phyloP scores from a whole-genome alignment of 2,329 filamentous ascomycete genomes.

The Fusarium bactridioides region DNA sequence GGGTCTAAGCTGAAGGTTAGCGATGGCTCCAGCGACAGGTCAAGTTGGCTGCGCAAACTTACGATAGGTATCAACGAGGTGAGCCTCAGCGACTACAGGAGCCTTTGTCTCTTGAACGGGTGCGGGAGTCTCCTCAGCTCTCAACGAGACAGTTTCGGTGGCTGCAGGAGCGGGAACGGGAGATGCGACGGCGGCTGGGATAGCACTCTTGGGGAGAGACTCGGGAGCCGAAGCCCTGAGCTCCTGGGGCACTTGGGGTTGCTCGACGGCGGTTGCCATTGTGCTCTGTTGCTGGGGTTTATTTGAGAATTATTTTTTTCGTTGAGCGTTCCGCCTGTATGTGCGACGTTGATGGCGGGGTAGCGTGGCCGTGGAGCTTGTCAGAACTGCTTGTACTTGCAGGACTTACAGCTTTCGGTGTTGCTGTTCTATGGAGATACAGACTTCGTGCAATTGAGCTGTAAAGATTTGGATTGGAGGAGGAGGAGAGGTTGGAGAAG shows the following conservation, averaged over 20 bases:
- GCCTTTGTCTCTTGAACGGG: conserved; percentile 45
- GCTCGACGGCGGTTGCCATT: conserved; percentile 41
- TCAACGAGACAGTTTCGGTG: conserved; percentile 17
- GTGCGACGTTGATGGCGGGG: conserved; percentile 40
- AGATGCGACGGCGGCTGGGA: conserved; percentile 20
- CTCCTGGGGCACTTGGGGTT: conserved; percentile 31
- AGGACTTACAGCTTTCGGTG: conserved; percentile 39
- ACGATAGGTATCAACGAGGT: conserved; percentile 78
- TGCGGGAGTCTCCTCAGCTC: conserved; percentile 4
- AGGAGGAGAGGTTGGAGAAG: background rate
- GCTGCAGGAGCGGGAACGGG: conserved; percentile 28
- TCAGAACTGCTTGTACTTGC: conserved; percentile 38
- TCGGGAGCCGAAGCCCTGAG: conserved; percentile 20
- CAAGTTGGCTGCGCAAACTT: conserved; percentile 44
- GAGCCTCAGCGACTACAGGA: conserved; percentile 76
- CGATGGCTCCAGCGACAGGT: conserved; percentile 5
- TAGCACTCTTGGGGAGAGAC: conserved; percentile 17
- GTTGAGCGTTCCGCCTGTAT: conserved; percentile 31
- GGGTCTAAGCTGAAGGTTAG: conserved; percentile 57
- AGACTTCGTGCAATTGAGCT: conserved; percentile 25
- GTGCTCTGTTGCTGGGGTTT: conserved; percentile 23
- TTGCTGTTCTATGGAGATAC: conserved; percentile 30
- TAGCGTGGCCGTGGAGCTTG: conserved; percentile 41
- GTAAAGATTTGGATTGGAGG: background rate
- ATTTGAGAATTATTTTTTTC: conserved; percentile 19